Base-by-base conservation (phyloP, 805 yeast genomes). In the Kodamaea leandrae region DNA sequence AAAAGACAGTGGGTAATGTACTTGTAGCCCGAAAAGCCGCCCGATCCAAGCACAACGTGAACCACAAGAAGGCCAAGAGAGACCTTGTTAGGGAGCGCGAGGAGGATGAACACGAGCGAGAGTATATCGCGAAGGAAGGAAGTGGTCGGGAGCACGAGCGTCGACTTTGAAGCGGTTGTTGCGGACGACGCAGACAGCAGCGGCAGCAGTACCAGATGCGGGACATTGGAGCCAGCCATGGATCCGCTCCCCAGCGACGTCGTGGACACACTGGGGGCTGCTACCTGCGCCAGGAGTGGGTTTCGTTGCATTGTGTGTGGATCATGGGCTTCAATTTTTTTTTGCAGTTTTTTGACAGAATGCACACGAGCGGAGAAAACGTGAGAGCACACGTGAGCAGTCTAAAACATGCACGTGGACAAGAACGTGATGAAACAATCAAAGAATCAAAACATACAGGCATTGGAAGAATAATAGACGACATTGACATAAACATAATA, bases 11-110 rank as follows among this genome's bases (percentile, higher is more conserved):
- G 43, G 19, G 43, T 32, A 28, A 48, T 27, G 28, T 41, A 43
- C 43, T 48, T 48, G 33, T 47, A 47, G n/a, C 51, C 48, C 15
- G 39, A 39, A 21, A 45, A 43, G 16, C 30, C 43, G 35, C 43
- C 47, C 21, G 45, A 36, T 14, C 51, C 51, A 18, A 48, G 37
- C 3, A 44, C 18, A 23, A 45, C 45, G 32, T 48, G 46, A 14
- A 36, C n/a, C 12, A 42, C 20, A 32, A 48, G 37, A 19, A 48
- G 36, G 24, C 38, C 35, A 27, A 48, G 28, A 15, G 48, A 44
- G 5, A 44, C 33, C 20, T 36, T 35, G 14, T 42, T 43, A 15
- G 52, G 52, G 19, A 48, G 45, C 13, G 46, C 40, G 36, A 48
- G 35, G 17, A 48, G 43, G 4, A 48, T 45, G 40, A 48, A 42